Conservation (phyloP, 768 basidiomycete genomes). For the Tricholoma matsutake region DNA sequence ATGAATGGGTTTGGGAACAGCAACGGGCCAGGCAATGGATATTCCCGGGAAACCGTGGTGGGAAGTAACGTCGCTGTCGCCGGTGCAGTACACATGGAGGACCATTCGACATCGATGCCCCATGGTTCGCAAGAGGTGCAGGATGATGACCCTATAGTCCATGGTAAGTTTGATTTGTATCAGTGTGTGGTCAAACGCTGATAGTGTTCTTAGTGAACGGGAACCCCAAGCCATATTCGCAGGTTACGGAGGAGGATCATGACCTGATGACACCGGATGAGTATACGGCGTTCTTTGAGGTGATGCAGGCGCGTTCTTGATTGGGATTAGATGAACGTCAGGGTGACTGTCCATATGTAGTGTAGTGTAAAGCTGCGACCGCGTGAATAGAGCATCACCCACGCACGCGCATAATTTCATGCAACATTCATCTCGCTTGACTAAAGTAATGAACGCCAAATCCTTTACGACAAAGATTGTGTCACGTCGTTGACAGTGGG, state of each 20-base stretch:
- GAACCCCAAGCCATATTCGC: conserved; percentile 63
- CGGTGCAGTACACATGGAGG: conserved; percentile 17
- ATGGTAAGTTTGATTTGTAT: conserved; percentile 44
- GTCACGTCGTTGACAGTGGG: too few species aligned
- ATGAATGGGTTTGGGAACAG: conserved; percentile 21
- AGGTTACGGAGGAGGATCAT: conserved; percentile 89
- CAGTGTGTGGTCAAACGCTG: not conserved
- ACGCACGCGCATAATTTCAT: not conserved
- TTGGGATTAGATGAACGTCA: not conserved
- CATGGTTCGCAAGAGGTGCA: conserved; percentile 2
- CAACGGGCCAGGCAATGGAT: conserved; percentile 17
- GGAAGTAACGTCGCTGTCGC: conserved; percentile 17
- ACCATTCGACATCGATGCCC: conserved; percentile 14
- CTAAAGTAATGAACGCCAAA: not conserved
- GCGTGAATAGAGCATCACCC: not conserved
- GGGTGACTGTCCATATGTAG: not conserved
- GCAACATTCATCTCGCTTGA: too few species aligned
- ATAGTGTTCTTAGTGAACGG: conserved; percentile 61
- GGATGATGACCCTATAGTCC: conserved; percentile 61
- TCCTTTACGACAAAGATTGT: too few species aligned
- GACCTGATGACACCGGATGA: conserved; percentile 93
- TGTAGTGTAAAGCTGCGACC: not conserved
- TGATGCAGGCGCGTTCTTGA: conserved; percentile 50
- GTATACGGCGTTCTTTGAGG: conserved; percentile 77
- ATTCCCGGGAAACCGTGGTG: conserved; percentile 8